A percentile compares a stretch with the other conserved stretches of the same genome.
Evolutionary conservation across 192 early-diverging fungal species (phyloP).

Genomic region (Coemansia sp.): DNA sequence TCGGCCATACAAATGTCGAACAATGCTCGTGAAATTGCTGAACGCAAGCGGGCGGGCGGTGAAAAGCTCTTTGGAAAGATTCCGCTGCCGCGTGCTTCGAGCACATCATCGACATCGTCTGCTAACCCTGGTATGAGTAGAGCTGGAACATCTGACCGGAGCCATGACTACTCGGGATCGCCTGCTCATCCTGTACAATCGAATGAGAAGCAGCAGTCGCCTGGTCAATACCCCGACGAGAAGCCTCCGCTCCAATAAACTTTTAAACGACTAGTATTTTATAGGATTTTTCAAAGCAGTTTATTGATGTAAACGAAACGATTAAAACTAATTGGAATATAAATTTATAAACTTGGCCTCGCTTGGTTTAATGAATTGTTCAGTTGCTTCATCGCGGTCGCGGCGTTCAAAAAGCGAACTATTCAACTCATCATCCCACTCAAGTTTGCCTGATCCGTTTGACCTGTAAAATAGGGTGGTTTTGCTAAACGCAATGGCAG

Average conservation of each 20-base stretch:
- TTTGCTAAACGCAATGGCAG: background rate
- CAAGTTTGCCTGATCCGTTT: background rate
- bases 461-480: background rate
- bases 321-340: background rate
- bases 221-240: too few relatives aligned
- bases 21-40: constrained; percentile 43
- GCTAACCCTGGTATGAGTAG: too few relatives aligned
- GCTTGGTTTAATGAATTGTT: background rate
- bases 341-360: background rate
- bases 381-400: background rate
- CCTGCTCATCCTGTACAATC: too few relatives aligned
- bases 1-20: constrained; percentile 40
- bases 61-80: constrained; percentile 51
- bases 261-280: background rate
- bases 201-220: too few relatives aligned
- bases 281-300: background rate
- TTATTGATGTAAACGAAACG: background rate
- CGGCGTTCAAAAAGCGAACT: background rate
- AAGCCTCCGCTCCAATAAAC: too few relatives aligned
- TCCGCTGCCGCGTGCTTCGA: constrained; percentile 28
- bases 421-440: background rate
- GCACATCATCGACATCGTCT: background rate
- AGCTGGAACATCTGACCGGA: too few relatives aligned
- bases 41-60: constrained; percentile 39
- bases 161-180: too few relatives aligned